phyloP scores from a whole-genome alignment of 495 filamentous ascomycete genomes.

The Hypoxylon subgilvum region DNA sequence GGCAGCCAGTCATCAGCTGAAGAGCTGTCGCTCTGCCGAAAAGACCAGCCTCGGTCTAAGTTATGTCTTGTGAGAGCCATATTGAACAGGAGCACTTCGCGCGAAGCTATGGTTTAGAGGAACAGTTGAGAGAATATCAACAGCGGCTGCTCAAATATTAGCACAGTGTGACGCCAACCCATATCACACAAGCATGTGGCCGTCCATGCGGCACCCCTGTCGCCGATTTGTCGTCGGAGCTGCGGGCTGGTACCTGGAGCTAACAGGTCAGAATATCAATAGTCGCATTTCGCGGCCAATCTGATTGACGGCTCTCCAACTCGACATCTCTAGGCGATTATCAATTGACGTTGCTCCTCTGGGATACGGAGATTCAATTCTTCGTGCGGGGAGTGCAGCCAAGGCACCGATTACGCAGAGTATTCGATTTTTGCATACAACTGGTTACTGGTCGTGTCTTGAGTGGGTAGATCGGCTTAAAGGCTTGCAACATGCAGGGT shows the following conservation, averaged over 20 bases:
- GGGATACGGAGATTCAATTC: constrained; percentile 30
- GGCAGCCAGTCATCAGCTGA: constrained; percentile 33
- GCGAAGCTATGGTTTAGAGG: background rate
- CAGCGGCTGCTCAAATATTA: background rate
- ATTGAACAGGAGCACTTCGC: background rate
- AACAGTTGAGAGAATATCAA: background rate
- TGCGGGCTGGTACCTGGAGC: background rate
- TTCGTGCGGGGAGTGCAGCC: constrained; percentile 29
- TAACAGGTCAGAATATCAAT: background rate
- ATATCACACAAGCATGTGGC: background rate
- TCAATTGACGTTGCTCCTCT: background rate
- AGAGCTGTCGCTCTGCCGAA: constrained; percentile 24
- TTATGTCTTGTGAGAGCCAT: constrained; percentile 32
- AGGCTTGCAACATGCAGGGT: constrained; percentile 10
- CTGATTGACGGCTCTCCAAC: background rate
- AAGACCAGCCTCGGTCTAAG: constrained; percentile 33
- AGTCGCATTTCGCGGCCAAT: background rate
- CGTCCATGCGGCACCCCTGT: background rate
- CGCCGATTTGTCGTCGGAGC: background rate
- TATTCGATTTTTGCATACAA: background rate
- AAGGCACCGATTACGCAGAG: background rate
- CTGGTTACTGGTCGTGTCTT: background rate
- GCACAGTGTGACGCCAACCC: constrained; percentile 1
- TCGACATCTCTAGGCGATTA: background rate
- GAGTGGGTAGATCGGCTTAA: background rate